Evolutionary conservation across 2,329 filamentous ascomycete genomes (phyloP).

Genomic region (Exophiala calicioides): DNA sequence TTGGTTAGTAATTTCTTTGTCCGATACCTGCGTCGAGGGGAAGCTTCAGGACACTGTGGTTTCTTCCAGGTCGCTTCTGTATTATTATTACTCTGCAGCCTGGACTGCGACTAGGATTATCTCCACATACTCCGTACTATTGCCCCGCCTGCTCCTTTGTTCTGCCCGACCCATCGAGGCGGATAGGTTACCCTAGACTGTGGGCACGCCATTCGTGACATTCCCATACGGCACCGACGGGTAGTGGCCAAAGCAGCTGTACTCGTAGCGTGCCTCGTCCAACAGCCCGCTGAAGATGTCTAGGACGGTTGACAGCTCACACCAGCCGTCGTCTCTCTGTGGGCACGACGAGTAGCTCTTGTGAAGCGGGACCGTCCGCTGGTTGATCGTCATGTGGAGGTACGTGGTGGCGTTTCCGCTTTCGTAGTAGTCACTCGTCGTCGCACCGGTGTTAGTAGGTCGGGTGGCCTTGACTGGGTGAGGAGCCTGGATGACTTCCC

Average conservation of each 20-base stretch:
- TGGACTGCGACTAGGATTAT: no score
- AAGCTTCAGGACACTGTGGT: no score
- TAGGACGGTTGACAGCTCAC: constrained; percentile 69
- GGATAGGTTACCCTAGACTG: no score
- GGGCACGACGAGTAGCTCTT: constrained; percentile 67
- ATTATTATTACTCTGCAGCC: no score
- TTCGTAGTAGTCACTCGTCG: constrained; percentile 46
- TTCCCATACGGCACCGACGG: constrained; percentile 29
- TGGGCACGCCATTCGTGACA: constrained; percentile 34
- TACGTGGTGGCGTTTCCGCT: constrained; percentile 63
- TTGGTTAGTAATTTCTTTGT: no score
- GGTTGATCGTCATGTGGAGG: constrained; percentile 73
- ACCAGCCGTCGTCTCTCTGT: constrained; percentile 71
- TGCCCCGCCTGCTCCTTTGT: no score
- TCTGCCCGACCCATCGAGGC: no score
- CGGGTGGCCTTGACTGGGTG: constrained; percentile 61
- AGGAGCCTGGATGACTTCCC: constrained; percentile 71
- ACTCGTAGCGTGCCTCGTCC: constrained; percentile 61
- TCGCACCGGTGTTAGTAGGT: constrained; percentile 34
- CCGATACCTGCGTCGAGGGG: no score
- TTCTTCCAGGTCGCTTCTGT: no score
- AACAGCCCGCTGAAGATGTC: constrained; percentile 61
- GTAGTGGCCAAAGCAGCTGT: constrained; percentile 62
- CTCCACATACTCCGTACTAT: no score
- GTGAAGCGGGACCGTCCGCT: constrained; percentile 70